Percentiles rank a stretch among this genome's conserved stretches.
These are phyloP conservation scores for Myochromella boudieri DNA, from an alignment of 768 basidiomycete genomes.

Conservation along the genomic window DNA sequence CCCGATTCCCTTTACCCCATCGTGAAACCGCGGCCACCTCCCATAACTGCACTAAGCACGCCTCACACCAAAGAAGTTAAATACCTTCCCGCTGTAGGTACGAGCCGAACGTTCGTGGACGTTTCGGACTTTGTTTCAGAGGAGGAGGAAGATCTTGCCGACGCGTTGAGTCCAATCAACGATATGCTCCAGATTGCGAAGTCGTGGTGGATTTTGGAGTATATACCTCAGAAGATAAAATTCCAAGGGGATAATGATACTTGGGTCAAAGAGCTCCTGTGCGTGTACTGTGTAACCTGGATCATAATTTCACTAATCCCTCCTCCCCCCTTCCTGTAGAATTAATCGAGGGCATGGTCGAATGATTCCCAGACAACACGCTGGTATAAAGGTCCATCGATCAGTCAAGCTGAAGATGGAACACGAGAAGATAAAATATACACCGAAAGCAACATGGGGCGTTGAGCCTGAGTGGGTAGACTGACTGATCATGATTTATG, in stretches of 20 bases:
- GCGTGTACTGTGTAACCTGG: slow-evolving; percentile 13
- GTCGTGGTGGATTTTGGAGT: slow-evolving; percentile 70
- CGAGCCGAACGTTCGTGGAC: slow-evolving; percentile 22
- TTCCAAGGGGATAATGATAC: slow-evolving; percentile 40
- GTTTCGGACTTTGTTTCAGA: slow-evolving; percentile 39
- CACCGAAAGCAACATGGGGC: slow-evolving; percentile 37
- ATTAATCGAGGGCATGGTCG: slow-evolving; percentile 44
- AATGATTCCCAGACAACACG: slow-evolving; percentile 36
- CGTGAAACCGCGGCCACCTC: slow-evolving; percentile 41
- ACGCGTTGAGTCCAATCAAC: slow-evolving; percentile 48
- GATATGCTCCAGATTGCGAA: slow-evolving; percentile 53
- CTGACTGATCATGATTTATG: slow-evolving; percentile 29
- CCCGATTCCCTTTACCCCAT: slow-evolving; percentile 40
- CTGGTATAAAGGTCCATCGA: slow-evolving; percentile 42
- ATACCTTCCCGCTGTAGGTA: slow-evolving; percentile 16
- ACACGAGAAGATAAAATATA: slow-evolving; percentile 31
- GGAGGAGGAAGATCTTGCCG: slow-evolving; percentile 61
- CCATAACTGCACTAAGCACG: slow-evolving; percentile 29
- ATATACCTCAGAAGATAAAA: slow-evolving; percentile 38
- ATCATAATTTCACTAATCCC: not conserved
- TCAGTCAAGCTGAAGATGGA: slow-evolving; percentile 48
- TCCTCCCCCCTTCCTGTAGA: slow-evolving; percentile 19
- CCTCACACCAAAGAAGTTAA: slow-evolving; percentile 17
- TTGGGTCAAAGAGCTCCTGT: slow-evolving; percentile 39
- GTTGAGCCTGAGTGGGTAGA: slow-evolving; percentile 40